Base-by-base conservation (phyloP, 768 basidiomycete species). In the Mycena chlorophos region DNA sequence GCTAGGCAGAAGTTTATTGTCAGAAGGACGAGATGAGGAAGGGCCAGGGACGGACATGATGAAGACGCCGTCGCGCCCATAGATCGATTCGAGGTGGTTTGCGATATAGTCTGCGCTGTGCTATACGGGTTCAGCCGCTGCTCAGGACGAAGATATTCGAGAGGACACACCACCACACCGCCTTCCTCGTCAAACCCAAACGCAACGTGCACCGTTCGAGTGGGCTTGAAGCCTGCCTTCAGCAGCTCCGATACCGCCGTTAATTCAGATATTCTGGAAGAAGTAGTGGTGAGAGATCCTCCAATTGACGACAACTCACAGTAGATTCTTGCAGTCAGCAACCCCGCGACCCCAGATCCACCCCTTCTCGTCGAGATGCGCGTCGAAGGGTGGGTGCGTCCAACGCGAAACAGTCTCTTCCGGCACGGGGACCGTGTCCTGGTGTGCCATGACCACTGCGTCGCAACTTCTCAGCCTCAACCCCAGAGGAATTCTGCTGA, bases 121-220 rank as follows among this genome's bases (percentile, higher is more conserved):
- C 57, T 58, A 23, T 23, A 5, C 13, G 3, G 12, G 4, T 20
- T 17, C 20, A 26, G 3, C 8, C 3, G 14, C 25, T 16, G 17
- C 27, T 65, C 3, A 78, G 69, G 57, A 79, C 64, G 5, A 78
- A 43, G 5, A 17, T 16, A 5, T 23, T 2, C 16, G 30, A n/a
- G 25, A n/a, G 12, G 10, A 54, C 57, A 29, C 23, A 58, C 57
- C 27, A 59, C 57, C 2, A 8, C 49, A 1, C 66, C 60, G 51
- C 74, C 71, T 67, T 82, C 82, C 59, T 83, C 83, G 55, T 83
- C 82, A 49, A 81, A 83, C 0, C 82, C 75, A 23, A 68, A 54
- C 4, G 52, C 37, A 0, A 57, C 17, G 14, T 19, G 55, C 1
- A 62, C 45, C 2, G 53, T 62, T 1, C 57, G 57, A 5, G 49